Conservation (phyloP, 78 protist genomes). For the Polysphondylium violaceum region DNA sequence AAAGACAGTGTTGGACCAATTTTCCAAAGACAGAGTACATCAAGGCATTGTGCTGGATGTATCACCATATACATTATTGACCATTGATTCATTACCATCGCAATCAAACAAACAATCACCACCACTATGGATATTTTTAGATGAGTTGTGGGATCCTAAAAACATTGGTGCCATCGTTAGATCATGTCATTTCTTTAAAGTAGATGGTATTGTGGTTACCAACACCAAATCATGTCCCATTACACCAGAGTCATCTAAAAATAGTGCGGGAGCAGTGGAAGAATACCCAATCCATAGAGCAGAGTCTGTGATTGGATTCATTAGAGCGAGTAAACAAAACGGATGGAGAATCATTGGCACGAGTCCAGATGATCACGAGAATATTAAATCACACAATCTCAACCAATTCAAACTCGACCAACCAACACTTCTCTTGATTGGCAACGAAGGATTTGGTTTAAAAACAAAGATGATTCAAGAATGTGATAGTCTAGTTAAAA, state of each 20-base stretch:
- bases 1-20: constrained; percentile 22
- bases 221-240: constrained; percentile 56
- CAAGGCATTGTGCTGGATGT: constrained; percentile 55
- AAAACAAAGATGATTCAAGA: neutral
- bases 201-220: constrained; percentile 46
- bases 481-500: constrained; percentile 26
- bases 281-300: constrained; percentile 13
- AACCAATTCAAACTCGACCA: neutral
- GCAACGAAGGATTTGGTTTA: constrained; percentile 82
- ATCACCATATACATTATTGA: constrained; percentile 27
- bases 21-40: constrained; percentile 36
- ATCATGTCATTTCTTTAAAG: constrained; percentile 43
- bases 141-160: constrained; percentile 79
- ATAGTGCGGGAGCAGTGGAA: constrained; percentile 62
- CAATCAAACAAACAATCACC: neutral
- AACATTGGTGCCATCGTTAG: constrained; percentile 75
- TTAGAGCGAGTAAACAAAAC: constrained; percentile 10
- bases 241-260: constrained; percentile 46
- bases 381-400: neutral
- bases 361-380: neutral
- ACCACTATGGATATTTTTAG: constrained; percentile 60
- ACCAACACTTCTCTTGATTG: constrained; percentile 70
- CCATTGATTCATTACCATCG: neutral
- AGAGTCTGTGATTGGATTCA: constrained; percentile 21
- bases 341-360: constrained; percentile 82